Conservation (phyloP, 2,329 filamentous ascomycete species). For the Botrytis porri region DNA sequence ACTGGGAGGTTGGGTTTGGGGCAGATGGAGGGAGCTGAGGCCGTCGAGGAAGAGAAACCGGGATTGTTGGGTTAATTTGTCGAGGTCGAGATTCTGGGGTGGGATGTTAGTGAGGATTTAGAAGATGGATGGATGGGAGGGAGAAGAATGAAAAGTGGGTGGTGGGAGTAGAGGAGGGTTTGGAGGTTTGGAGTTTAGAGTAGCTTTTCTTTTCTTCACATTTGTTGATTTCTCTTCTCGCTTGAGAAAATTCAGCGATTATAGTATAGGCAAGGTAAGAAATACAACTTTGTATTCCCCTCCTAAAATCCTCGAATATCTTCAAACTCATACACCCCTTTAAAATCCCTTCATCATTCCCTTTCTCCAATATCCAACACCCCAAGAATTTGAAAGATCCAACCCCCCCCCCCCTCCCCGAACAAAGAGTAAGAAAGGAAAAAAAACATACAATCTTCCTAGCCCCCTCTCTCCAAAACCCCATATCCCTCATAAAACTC, state of each 20-base stretch:
- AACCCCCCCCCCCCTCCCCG: fast-evolving
- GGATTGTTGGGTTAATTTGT: slow-evolving; percentile 53
- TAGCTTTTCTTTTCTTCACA: not conserved
- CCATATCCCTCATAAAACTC: slow-evolving; percentile 75
- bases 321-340: too few species aligned
- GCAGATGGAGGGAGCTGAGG: not conserved
- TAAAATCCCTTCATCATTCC: not conserved
- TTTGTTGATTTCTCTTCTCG: not conserved
- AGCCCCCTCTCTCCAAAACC: slow-evolving; percentile 74
- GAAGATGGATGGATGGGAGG: too few species aligned
- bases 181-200: not conserved
- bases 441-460: slow-evolving; percentile 58
- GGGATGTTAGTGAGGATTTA: not conserved
- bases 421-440: not conserved
- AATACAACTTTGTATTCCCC: not conserved
- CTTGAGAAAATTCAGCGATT: not conserved
- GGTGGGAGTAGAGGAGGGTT: too few species aligned
- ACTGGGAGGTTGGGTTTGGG: not conserved
- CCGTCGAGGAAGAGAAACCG: slow-evolving; percentile 58
- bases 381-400: too few species aligned
- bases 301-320: not conserved
- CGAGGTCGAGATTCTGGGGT: slow-evolving; percentile 67
- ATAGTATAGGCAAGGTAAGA: not conserved
- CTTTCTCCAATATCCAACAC: not conserved
- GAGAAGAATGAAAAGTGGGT: not conserved